These are phyloP conservation scores for Yamadazyma olivae DNA, from an alignment of 805 yeast species.

Conservation along the genomic window DNA sequence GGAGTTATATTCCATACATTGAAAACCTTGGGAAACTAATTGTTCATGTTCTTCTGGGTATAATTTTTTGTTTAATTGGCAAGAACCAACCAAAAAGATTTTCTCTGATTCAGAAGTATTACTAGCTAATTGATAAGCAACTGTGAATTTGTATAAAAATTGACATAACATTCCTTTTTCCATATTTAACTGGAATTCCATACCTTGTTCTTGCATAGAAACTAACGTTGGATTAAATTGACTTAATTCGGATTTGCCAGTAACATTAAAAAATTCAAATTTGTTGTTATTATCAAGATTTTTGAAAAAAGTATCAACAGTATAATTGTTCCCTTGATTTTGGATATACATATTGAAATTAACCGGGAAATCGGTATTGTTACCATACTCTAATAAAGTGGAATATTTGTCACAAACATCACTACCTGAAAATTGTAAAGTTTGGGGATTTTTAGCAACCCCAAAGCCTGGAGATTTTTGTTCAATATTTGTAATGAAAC, in stretches of 20 bases:
- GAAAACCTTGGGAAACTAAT: conserved; percentile 10
- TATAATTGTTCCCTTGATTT: conserved; percentile 13
- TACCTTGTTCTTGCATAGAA: no score
- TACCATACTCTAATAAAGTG: conserved; percentile 11
- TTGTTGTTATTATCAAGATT: conserved; percentile 8
- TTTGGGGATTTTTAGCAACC: conserved; percentile 10
- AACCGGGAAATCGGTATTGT: conserved; percentile 15
- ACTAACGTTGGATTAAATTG: no score
- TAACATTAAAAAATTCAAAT: conserved; percentile 4
- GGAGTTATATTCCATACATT: conserved; percentile 18
- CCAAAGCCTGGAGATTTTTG: neutral
- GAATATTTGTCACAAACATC: conserved; percentile 18
- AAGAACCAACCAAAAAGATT: conserved; percentile 16
- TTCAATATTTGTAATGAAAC: conserved; percentile 5
- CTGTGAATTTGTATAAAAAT: conserved; percentile 16
- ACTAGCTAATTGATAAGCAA: conserved; percentile 10
- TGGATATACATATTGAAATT: conserved; percentile 15
- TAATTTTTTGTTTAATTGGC: conserved; percentile 11
- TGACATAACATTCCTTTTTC: conserved; percentile 15
- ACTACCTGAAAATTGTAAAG: conserved; percentile 12
- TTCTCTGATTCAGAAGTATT: conserved; percentile 10
- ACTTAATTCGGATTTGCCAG: no score
- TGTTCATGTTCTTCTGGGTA: conserved; percentile 10
- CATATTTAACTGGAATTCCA: no score
- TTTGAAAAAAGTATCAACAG: conserved; percentile 15